phyloP scores from a whole-genome alignment of 1,139 yeast species.

The Blastobotrys niveus region DNA sequence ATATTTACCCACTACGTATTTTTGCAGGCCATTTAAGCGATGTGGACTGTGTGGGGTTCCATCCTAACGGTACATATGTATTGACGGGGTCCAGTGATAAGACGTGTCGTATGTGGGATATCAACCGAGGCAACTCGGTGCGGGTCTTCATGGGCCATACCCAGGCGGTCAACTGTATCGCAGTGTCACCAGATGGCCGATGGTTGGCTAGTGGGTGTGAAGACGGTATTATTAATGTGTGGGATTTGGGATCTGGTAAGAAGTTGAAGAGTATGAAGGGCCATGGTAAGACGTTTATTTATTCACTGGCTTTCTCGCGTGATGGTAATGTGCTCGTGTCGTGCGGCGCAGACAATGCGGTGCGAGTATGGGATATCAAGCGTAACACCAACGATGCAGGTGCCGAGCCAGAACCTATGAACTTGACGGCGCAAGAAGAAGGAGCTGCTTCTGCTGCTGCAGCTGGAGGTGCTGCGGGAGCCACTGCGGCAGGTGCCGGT shows the following conservation, averaged over 20 bases:
- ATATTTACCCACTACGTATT: conserved; percentile 88
- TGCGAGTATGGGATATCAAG: conserved; percentile 93
- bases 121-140: conserved; percentile 80
- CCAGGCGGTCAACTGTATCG: conserved; percentile 76
- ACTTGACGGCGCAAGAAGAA: neutral
- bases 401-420: conserved; percentile 71
- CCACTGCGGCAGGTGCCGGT: conserved; percentile 4
- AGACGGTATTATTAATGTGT: conserved; percentile 79
- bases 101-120: conserved; percentile 98
- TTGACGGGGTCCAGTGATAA: conserved; percentile 94
- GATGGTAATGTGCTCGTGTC: conserved; percentile 89
- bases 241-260: conserved; percentile 94
- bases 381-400: conserved; percentile 76
- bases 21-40: conserved; percentile 98
- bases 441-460: neutral
- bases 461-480: neutral
- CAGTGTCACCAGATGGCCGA: conserved; percentile 94
- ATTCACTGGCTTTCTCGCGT: conserved; percentile 76
- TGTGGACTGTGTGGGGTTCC: conserved; percentile 92
- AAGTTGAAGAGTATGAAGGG: conserved; percentile 75
- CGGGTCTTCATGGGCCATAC: conserved; percentile 94
- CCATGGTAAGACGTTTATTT: conserved; percentile 82
- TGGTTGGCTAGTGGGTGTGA: conserved; percentile 97
- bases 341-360: conserved; percentile 89
- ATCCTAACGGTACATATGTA: conserved; percentile 91